Conservation (phyloP, 148 eudicot species). For the Amaranthus cruentus region DNA sequence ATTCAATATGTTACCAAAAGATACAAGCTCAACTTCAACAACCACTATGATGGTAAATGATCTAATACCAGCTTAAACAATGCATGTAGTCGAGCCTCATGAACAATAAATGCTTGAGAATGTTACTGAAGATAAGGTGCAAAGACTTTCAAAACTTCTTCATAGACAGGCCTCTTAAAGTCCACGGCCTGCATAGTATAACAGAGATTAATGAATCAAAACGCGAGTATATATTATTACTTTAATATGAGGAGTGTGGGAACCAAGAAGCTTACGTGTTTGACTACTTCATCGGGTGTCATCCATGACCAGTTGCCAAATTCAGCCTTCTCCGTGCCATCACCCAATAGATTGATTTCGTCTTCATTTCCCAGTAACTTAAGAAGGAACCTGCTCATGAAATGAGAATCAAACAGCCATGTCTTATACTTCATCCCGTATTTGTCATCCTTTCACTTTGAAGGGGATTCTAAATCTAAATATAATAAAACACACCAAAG, state of each 20-base stretch:
- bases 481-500: too few relatives aligned
- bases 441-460: neutral
- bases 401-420: neutral
- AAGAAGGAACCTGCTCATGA: constrained; percentile 64
- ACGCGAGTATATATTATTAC: neutral
- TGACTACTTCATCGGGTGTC: constrained; percentile 71
- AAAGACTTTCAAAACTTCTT: constrained; percentile 68
- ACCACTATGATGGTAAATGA: too few relatives aligned
- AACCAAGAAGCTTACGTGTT: constrained; percentile 39
- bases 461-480: too few relatives aligned
- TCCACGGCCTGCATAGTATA: constrained; percentile 68
- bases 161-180: constrained; percentile 80
- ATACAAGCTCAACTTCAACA: too few relatives aligned
- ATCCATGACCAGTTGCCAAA: constrained; percentile 95
- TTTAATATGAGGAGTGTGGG: neutral
- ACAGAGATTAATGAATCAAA: neutral
- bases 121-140: constrained; percentile 56
- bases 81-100: too few relatives aligned
- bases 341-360: constrained; percentile 82
- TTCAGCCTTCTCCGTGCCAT: constrained; percentile 89
- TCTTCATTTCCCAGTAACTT: constrained; percentile 72
- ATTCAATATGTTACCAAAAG: too few relatives aligned
- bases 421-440: neutral
- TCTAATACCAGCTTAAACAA: too few relatives aligned
- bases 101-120: too few relatives aligned